Evolutionary conservation across 2,329 filamentous ascomycete species (phyloP), one percentile per base, ranked within the genome.

Genomic region (Davidsoniella eucalypti): DNA sequence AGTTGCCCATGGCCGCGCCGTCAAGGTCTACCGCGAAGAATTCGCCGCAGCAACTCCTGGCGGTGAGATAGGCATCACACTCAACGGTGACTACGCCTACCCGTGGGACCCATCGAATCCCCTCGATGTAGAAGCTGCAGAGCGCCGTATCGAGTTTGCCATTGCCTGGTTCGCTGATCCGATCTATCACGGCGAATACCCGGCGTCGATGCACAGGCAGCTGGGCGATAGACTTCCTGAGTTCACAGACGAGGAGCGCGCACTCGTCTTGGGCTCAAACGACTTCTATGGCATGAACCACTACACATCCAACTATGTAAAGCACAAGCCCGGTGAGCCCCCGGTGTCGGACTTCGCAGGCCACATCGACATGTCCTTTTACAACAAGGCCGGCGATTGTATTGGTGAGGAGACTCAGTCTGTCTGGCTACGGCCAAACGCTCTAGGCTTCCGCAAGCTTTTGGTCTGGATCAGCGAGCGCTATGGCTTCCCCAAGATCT

Each of bases 261-360:
- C 75, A 2, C 69, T 92, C n/a, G 78, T 94, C 43, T 72, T 82
- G 59, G 85, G 84, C n/a, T 86, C 81, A 61, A 92, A 92, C 64
- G 87, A 93, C 69, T 93, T 93, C 66, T 93, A 93, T 65, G 87
- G 85, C 63, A 90, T 90, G 84, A 93, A 94, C 70, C 83, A 87
- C 71, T 94, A 94, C 70, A 88, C 84, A 47, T 82, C 85, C 60
- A 85, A 92, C 71, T 93, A 84, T 67, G 80, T 93, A 67, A 80
- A 79, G 63, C 80, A 88, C 66, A 76, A 78, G 60, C 71, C 74
- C 6, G 73, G 72, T 5, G 67, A 72, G 44, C 67, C 84, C 0
- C 70, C 75, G 1, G 67, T 69, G 3, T 72, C 82, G 47, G 86
- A 94, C 66, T 78, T 78, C 64, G 67, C 77, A 10, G 87, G 87